Evolutionary conservation across 345 rosid species (phyloP), one percentile per base, ranked within the genome.

Genomic region (Eucalyptus sp.): DNA sequence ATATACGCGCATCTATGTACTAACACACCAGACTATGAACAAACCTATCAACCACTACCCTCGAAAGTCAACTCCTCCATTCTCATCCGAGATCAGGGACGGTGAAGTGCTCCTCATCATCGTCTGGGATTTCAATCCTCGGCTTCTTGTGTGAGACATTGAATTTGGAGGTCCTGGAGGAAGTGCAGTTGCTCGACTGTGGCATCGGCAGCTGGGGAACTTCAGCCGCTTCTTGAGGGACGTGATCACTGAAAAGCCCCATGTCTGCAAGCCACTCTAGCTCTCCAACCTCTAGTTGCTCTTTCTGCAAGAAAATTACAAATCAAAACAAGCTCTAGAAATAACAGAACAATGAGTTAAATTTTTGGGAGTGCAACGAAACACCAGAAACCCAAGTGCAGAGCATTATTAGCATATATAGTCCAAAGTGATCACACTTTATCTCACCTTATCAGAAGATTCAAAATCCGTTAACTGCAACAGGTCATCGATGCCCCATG

Each of bases 81-180:
- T 44, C 88, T 94, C 89, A 95, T 37, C 99, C 98, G 31, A 97
- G 96, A 91, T 97, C 97, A 13, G 99, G 99, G 84, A 97, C 99
- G 7, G 95, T 95, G 92, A 95, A 97, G 92, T 89, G 92, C 92
- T 97, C 99, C 11, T 96, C 97, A 2, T 96, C 99, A 7, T 96
- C 97, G 4, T 95, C 96, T 13, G 89, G 86, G 83, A 93, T 79
- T 89, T 95, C 97, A 27, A 95, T 88, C 92, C 99, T 94, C 13
- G 97, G 96, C 91, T 96, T 97, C 97, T 97, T 97, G 88, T 92
- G 79, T 3, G 98, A 91, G 90, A 92, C 89, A 89, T 84, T 91
- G 50, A 91, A 91, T 88, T 94, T 96, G 92, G 92, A 87, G 10
- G 96, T 92, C 90, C 92, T 93, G 91, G 89, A 89, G 20, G 96